These are phyloP conservation scores for Yamadazyma blattariae DNA, from an alignment of 1,139 yeast species.

Conservation along the genomic window DNA sequence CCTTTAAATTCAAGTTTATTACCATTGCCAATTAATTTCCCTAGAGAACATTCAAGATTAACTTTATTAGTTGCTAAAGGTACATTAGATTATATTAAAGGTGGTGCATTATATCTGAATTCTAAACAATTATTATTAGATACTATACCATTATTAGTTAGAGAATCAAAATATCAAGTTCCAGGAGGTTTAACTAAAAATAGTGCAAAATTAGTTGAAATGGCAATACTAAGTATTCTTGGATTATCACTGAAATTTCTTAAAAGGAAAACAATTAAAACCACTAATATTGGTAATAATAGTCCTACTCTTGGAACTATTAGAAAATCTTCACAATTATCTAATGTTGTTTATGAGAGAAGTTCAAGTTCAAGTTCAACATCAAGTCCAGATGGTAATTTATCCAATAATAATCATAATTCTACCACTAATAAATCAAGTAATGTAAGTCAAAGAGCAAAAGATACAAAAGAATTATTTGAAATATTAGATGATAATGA, in stretches of 20 bases:
- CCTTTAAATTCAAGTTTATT: constrained; percentile 38
- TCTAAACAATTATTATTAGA: constrained; percentile 54
- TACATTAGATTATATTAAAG: constrained; percentile 76
- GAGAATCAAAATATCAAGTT: constrained; percentile 49
- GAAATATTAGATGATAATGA: constrained; percentile 15
- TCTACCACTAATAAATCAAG: background rate
- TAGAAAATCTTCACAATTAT: background rate
- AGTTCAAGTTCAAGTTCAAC: background rate
- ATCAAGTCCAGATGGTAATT: background rate
- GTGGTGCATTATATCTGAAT: constrained; percentile 76
- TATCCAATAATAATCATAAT: background rate
- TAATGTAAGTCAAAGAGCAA: background rate
- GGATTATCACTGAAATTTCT: constrained; percentile 23
- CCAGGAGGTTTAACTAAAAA: constrained; percentile 62
- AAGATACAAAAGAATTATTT: background rate
- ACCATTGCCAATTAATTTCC: constrained; percentile 71
- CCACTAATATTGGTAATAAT: background rate
- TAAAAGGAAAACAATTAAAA: constrained; percentile 5
- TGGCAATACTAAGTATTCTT: constrained; percentile 53
- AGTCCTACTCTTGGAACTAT: background rate
- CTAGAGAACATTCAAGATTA: constrained; percentile 66
- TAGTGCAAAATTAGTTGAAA: constrained; percentile 54
- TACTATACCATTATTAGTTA: constrained; percentile 46
- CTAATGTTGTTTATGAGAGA: background rate
- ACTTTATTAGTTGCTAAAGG: constrained; percentile 75